Conservation (phyloP, 2,329 filamentous ascomycete species). For the Botryotinia narcissicola region DNA sequence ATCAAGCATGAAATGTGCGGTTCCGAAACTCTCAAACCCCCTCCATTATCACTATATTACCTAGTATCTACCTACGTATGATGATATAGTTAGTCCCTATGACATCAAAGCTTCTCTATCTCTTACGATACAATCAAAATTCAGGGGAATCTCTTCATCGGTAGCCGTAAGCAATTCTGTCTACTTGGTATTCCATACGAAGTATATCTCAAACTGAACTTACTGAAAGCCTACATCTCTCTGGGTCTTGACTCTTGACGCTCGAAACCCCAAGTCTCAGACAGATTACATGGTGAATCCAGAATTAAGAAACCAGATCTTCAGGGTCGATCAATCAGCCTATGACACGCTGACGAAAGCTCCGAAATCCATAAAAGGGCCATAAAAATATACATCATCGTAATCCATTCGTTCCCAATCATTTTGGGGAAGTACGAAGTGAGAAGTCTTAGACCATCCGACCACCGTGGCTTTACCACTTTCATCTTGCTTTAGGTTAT, state of each 20-base stretch:
- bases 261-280: not conserved
- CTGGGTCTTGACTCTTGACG: not conserved
- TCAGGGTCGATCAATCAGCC: slow-evolving; percentile 11
- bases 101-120: not conserved
- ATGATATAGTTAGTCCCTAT: not conserved
- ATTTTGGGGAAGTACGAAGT: not conserved
- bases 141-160: not conserved
- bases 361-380: not conserved
- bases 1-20: not conserved
- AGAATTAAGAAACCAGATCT: slow-evolving; percentile 1
- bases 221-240: not conserved
- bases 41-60: not conserved
- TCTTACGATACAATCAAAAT: not conserved
- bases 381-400: not conserved
- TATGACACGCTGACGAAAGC: slow-evolving; percentile 3
- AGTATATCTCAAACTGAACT: not conserved
- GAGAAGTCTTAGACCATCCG: not conserved
- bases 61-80: not conserved
- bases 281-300: not conserved
- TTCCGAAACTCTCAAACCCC: slow-evolving; percentile 2
- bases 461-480: slow-evolving; percentile 3
- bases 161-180: not conserved
- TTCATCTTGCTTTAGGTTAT: not conserved
- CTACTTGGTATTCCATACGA: not conserved
- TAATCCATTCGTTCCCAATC: not conserved